Evolutionary conservation across 1,284 basidiomycete species (phyloP).

Genomic region (Mycosarcoma maydis): DNA sequence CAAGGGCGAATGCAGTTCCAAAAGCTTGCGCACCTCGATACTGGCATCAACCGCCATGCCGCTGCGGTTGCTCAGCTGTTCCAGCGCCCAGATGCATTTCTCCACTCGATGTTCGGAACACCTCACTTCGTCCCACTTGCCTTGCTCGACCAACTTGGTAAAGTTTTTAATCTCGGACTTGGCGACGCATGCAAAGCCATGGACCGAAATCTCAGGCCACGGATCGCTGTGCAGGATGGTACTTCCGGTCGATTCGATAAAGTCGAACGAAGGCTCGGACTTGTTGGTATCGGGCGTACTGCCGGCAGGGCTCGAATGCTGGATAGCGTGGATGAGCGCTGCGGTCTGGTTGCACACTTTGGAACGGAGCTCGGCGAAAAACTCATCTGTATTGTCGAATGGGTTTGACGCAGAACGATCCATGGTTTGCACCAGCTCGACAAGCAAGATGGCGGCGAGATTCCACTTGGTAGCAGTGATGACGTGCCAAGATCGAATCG

Average conservation of each 20-base stretch:
- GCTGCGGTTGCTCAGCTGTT: conserved; percentile 34
- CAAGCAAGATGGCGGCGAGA: conserved; percentile 31
- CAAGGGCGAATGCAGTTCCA: conserved; percentile 24
- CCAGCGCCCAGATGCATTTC: conserved; percentile 41
- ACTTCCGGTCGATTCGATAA: conserved; percentile 23
- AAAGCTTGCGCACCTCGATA: conserved; percentile 16
- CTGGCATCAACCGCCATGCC: conserved; percentile 31
- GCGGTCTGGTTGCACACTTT: conserved; percentile 36
- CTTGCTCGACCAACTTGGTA: conserved; percentile 1
- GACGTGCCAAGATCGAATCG: conserved; percentile 36
- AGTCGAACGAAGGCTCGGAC: conserved; percentile 14
- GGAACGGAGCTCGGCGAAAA: conserved; percentile 17
- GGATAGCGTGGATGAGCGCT: conserved; percentile 36
- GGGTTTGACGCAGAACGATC: conserved; percentile 21
- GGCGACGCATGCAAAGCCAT: conserved; percentile 22
- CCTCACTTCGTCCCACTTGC: conserved; percentile 24
- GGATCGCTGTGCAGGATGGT: conserved; percentile 39
- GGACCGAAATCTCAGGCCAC: conserved; percentile 38
- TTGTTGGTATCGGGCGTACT: neutral
- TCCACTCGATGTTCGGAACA: conserved; percentile 21
- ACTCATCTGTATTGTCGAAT: conserved; percentile 21
- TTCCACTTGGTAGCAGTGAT: conserved; percentile 39
- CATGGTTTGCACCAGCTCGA: conserved; percentile 34
- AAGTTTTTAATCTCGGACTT: conserved; percentile 37
- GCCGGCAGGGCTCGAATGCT: conserved; percentile 11